Evolutionary conservation across 768 basidiomycete genomes (phyloP), one percentile per base, ranked within the genome.

Genomic region (Saitozyma podzolica): DNA sequence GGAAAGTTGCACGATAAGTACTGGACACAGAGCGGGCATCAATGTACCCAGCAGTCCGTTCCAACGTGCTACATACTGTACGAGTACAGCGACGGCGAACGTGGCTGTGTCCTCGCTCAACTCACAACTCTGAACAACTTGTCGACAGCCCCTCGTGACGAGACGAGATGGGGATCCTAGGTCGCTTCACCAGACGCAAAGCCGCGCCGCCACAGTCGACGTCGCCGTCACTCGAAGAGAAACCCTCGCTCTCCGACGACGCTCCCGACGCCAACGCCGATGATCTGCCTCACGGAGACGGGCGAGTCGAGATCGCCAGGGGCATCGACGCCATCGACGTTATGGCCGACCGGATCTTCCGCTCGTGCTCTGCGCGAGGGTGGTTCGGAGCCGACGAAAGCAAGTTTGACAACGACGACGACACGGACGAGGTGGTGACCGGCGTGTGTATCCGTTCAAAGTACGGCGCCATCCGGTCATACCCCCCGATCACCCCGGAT

Each of bases 401-500:
- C 13, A 29, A 29, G 29, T 29, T 29, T 29, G 29, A 29, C 29
- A 29, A 29, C 29, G 50, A 51, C 14, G n/a, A 40, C 16, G 42
- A 53, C 51, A 19, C 48, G 20, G 56, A 59, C 9, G 51, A 54
- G 16, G 52, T 67, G 1, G 40, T 62, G 7, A 56, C 61, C 1
- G 65, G 65, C 3, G 62, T 67, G 5, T 59, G 49, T 13, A 55
- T 67, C 48, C 57, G 65, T 10, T 47, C 56, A 8, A 59, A 60
- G 9, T 42, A 49, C 14, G 65, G 65, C 0, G 19, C 45, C 14
- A 48, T 58, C 77, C 85, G 90, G 17, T 85, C 88, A 39, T 92
- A 91, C 73, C 90, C 90, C 90, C 90, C 69, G 89, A 91, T 74
- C 90, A 90, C 74, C 83, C 81, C 14, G 87, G 83, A 74, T 83